phyloP scores from a whole-genome alignment of 2,329 filamentous ascomycete genomes.

The Nannizziopsis barbatae region DNA sequence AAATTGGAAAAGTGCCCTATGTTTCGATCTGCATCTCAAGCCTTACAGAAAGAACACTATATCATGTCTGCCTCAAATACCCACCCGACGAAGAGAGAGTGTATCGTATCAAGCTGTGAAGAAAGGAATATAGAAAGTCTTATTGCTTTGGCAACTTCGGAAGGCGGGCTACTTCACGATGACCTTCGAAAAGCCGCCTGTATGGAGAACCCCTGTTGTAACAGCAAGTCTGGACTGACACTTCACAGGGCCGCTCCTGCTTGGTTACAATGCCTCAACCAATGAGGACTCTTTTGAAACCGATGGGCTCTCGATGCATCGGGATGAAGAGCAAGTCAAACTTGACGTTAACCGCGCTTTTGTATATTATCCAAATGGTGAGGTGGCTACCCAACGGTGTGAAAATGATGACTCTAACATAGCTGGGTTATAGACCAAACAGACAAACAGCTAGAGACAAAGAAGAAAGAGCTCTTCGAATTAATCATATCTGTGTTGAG shows the following conservation, averaged over 20 bases:
- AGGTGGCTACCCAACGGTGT: constrained; percentile 19
- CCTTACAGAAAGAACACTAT: not conserved
- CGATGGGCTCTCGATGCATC: constrained; percentile 55
- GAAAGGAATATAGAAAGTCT: constrained; percentile 47
- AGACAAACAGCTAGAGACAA: constrained; percentile 54
- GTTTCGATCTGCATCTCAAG: not conserved
- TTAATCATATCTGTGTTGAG: constrained; percentile 75
- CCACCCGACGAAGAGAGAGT: constrained; percentile 31
- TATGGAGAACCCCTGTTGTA: constrained; percentile 38
- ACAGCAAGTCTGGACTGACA: not conserved
- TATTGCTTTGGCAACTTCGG: constrained; percentile 48
- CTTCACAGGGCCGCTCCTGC: constrained; percentile 36
- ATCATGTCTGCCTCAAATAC: not conserved
- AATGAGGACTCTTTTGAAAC: constrained; percentile 9
- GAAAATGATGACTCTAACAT: not conserved
- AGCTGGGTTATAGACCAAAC: constrained; percentile 46
- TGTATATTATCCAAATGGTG: constrained; percentile 84
- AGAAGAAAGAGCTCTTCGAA: constrained; percentile 65
- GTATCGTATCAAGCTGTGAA: constrained; percentile 51
- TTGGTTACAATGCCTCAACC: constrained; percentile 29
- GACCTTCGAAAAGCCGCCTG: constrained; percentile 62
- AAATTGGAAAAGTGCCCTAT: too few species aligned
- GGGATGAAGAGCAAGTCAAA: constrained; percentile 80
- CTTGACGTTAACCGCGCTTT: constrained; percentile 95
- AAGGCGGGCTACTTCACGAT: constrained; percentile 58